Evolutionary conservation across 176 grass and related monocot species (phyloP).

Genomic region (Aegilops bicornis): DNA sequence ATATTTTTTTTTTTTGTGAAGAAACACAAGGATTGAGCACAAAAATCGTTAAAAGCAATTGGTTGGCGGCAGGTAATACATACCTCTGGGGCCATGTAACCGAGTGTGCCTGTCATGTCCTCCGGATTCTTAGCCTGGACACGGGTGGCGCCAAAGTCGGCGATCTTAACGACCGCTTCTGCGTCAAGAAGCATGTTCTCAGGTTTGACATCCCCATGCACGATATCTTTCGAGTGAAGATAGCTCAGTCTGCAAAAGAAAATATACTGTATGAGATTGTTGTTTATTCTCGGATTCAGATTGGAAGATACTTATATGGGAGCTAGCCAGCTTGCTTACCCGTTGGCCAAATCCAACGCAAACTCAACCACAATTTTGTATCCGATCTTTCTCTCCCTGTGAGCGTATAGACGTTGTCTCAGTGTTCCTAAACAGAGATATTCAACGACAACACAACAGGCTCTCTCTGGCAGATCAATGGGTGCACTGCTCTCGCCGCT

Average conservation of each 20-base stretch:
- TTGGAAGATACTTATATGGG: not conserved
- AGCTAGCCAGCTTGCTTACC: slow-evolving; percentile 39
- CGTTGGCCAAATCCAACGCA: slow-evolving; percentile 70
- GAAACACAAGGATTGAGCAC: not conserved
- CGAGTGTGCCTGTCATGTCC: slow-evolving; percentile 87
- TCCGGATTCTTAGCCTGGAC: slow-evolving; percentile 77
- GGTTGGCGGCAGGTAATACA: not conserved
- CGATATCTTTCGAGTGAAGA: slow-evolving; percentile 67
- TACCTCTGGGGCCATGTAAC: slow-evolving; percentile 94
- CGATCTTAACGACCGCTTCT: slow-evolving; percentile 67
- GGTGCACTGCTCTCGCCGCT: not conserved
- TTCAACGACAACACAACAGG: slow-evolving; percentile 50
- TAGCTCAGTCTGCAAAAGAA: slow-evolving; percentile 60
- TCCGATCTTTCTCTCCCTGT: slow-evolving; percentile 36
- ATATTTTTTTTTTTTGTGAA: not conserved
- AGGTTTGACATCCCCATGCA: slow-evolving; percentile 77
- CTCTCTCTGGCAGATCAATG: slow-evolving; percentile 31
- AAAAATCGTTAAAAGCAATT: not conserved
- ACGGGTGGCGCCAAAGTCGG: slow-evolving; percentile 84
- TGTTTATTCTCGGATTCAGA: not conserved
- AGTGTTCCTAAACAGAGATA: slow-evolving; percentile 48
- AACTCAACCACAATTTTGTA: slow-evolving; percentile 46
- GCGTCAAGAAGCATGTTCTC: slow-evolving; percentile 81
- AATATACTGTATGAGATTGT: not conserved
- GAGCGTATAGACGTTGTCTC: slow-evolving; percentile 45